Percentiles rank a stretch among this genome's conserved stretches.
Conservation (phyloP, 1,284 basidiomycete species). For the Exobasidium rhododendri region DNA sequence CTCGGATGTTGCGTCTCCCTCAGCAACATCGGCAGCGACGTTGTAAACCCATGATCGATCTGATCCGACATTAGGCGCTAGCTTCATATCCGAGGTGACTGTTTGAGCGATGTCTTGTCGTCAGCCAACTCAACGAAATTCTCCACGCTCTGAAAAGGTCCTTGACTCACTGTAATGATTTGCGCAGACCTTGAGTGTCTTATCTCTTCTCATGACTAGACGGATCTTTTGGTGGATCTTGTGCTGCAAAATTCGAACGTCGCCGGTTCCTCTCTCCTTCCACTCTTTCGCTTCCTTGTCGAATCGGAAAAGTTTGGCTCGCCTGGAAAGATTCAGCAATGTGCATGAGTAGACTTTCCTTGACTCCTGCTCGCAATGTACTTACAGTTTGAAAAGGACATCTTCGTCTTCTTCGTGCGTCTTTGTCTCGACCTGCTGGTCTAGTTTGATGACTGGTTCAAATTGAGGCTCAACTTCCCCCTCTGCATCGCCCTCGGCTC, state of each 20-base stretch:
- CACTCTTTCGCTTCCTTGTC: slow-evolving; percentile 77
- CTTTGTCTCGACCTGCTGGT: slow-evolving; percentile 91
- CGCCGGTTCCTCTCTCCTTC: slow-evolving; percentile 75
- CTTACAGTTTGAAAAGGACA: slow-evolving; percentile 92
- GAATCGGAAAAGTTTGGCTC: slow-evolving; percentile 98
- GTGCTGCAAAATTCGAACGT: slow-evolving; percentile 62
- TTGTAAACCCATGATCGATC: slow-evolving; percentile 97
- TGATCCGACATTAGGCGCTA: slow-evolving; percentile 96
- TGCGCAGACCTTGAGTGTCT: slow-evolving; percentile 98
- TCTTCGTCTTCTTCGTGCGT: slow-evolving; percentile 94
- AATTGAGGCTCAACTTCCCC: slow-evolving; percentile 87
- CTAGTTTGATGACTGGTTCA: slow-evolving; percentile 94
- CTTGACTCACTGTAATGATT: slow-evolving; percentile 83
- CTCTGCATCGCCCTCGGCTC: slow-evolving; percentile 56
- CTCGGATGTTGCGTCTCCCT: slow-evolving; percentile 76
- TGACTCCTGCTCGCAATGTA: slow-evolving; percentile 23
- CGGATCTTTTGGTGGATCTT: slow-evolving; percentile 84
- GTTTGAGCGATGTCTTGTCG: slow-evolving; percentile 2
- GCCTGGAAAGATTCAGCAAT: slow-evolving; percentile 63
- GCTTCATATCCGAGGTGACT: slow-evolving; percentile 88
- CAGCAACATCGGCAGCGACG: slow-evolving; percentile 86
- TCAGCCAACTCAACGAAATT: neutral
- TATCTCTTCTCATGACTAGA: slow-evolving; percentile 98
- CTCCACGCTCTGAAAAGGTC: too few species aligned
- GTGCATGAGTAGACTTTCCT: slow-evolving; percentile 1